Base-by-base conservation (phyloP, 345 rosid genomes). In the Eucalyptus polyanthemos region DNA sequence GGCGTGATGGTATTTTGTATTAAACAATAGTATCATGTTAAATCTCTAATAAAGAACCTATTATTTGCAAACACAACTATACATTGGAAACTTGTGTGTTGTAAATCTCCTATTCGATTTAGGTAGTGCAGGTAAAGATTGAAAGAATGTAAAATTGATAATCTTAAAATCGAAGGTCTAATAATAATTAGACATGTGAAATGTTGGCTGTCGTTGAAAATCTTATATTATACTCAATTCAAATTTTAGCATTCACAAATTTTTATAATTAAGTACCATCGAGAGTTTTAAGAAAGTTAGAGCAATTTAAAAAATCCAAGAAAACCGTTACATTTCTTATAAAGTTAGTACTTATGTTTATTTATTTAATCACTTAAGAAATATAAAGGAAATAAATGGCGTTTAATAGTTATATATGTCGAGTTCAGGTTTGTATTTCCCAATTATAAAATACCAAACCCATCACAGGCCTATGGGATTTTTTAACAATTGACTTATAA, bases 141-240 rank as follows among this genome's bases (percentile, higher is more conserved):
- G 21, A 15, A 14, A 65, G 11, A 31, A 65, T n/a, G 40, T 1
- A n/a, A 65, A 65, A 14, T 65, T 65, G 9, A n/a, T 5, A 16
- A n/a, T 14, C 40, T 14, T 4, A 65, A 65, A 65, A 65, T 65
- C 40, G 0, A 65, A 65, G 17, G 11, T 65, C 76, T 65, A 14
- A 65, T 8, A n/a, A n/a, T 65, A 65, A n/a, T 65, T 65, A n/a
- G 37, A n/a, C 16, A n/a, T 8, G 37, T n/a, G 76, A 65, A 15
- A n/a, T n/a, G 21, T 0, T 0, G 10, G 40, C 6, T 0, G 9
- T 65, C 3, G 1, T 65, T 65, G 69, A 62, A 62, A 62, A 62
- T 62, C 69, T 62, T 62, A 29, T 29, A 27, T 29, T 29, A 62
- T 13, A 13, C 69, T 62, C 34, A 6, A 29, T 62, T 62, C 31